Conservation (phyloP, 768 basidiomycete species). For the Lactarius quietus region DNA sequence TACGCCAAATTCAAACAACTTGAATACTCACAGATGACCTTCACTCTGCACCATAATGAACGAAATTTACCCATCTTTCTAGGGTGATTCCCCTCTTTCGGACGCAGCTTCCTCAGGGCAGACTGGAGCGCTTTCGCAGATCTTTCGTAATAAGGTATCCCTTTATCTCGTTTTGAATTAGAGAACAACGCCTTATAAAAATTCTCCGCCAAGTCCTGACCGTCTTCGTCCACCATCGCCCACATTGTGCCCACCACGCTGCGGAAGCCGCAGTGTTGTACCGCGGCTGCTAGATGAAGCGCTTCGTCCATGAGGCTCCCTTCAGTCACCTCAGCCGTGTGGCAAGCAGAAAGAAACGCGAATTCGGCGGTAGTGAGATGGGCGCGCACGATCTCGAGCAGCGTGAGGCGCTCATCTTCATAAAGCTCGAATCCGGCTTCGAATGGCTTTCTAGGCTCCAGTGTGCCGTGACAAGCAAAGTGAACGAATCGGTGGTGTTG, state of each 20-base stretch:
- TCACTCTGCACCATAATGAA: too few species aligned
- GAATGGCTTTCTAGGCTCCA: background rate
- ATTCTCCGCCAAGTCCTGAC: background rate
- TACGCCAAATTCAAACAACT: too few species aligned
- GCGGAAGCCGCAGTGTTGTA: background rate
- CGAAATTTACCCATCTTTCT: too few species aligned
- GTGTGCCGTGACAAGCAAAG: conserved; percentile 4
- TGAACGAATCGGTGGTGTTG: background rate
- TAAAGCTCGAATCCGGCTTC: background rate
- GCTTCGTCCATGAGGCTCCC: background rate
- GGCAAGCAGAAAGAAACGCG: conserved; percentile 6
- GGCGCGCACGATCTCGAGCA: background rate
- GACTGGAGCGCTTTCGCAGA: background rate
- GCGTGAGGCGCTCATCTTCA: background rate
- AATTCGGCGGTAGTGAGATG: background rate
- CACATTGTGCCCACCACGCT: conserved; percentile 10
- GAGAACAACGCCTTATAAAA: background rate
- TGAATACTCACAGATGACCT: too few species aligned
- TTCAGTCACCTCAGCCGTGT: background rate
- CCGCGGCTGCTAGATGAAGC: background rate
- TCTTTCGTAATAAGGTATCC: background rate
- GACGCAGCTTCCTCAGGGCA: background rate
- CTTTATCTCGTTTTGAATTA: background rate
- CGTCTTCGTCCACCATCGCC: background rate
- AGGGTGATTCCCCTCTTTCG: too few species aligned